phyloP scores from a whole-genome alignment of 352 stramenopile species.

The Pythium chondricola region DNA sequence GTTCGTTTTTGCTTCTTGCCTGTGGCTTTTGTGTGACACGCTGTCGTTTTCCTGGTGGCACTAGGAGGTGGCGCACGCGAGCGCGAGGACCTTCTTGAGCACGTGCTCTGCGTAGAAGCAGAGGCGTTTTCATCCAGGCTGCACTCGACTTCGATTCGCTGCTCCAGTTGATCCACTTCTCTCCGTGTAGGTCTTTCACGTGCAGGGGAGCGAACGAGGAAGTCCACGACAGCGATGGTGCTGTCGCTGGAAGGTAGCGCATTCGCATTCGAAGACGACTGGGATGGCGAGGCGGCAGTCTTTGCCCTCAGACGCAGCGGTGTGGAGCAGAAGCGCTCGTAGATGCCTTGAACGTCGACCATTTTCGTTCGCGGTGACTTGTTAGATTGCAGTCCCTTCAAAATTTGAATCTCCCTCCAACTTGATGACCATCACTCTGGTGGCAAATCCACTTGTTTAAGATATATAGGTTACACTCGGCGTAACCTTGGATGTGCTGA shows the following conservation, averaged over 20 bases:
- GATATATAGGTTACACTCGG: not conserved
- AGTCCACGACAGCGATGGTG: too few relatives aligned
- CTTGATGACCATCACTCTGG: conserved; percentile 10
- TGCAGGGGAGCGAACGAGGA: too few relatives aligned
- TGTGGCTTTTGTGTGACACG: not conserved
- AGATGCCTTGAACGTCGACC: conserved; percentile 20
- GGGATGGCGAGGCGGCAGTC: not conserved
- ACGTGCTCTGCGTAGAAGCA: not conserved
- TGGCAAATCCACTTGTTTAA: conserved; percentile 5
- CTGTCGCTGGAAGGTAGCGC: not conserved
- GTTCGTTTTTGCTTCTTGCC: conserved; percentile 28
- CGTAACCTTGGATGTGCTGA: too few relatives aligned
- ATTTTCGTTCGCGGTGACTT: not conserved
- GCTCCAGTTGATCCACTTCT: conserved; percentile 9
- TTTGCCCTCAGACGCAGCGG: conserved; percentile 16
- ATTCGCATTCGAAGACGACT: not conserved
- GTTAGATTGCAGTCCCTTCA: not conserved
- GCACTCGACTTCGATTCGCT: conserved; percentile 10
- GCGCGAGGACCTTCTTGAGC: not conserved
- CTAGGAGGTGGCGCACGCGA: too few relatives aligned
- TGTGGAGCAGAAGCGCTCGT: conserved; percentile 14
- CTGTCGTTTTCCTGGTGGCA: too few relatives aligned
- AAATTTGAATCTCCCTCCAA: conserved; percentile 13
- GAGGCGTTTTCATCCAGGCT: not conserved
- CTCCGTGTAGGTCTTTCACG: not conserved